Base-by-base conservation (phyloP, 352 stramenopile genomes). In the Globisporangium emineosum region DNA sequence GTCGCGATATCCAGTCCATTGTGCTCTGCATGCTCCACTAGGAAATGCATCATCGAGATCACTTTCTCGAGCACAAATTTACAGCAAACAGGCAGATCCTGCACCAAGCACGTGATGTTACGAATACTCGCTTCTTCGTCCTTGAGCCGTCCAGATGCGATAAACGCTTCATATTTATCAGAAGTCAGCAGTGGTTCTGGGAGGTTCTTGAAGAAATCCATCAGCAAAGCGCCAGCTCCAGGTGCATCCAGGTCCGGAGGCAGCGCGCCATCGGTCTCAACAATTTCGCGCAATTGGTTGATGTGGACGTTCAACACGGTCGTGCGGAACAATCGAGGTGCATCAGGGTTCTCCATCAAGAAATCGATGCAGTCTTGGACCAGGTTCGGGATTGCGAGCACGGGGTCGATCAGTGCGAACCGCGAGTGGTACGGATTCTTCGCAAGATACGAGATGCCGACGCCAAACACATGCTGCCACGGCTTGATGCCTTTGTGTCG, bases 391-490 rank as follows among this genome's bases (percentile, higher is more conserved):
- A 92, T 76, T 6, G 86, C 73, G 4, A 94, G 70, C 21, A 83
- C 55, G 1, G 86, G 83, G 53, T 94, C 79, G 62, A 94, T 91
- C 49, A 92, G 65, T 29, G 84, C 86, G 49, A 88, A 93, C 13
- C 82, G 79, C 57, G 78, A 89, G 66, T 94, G 86, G 49, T 90
- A 92, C 40, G 86, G 79, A 60, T 91, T 93, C 61, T 84, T 88
- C 49, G 81, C 78, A 19, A 94, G 69, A n/a, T 88, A 92, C 15
- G 73, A 73, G 30, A 94, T 49, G 42, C 76, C 83, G 29, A 94
- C 77, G 25, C 82, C 86, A 51, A 94, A 94, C 3, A 92, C 83
- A 45, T 91, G 82, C 65, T 94, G 86, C 82, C 83, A 94, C 37
- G 83, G 86, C 58, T 93, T 90, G 62, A 93, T 90, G 7, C 77